Evolutionary conservation across 768 basidiomycete genomes (phyloP).

Genomic region (Crepidotus variabilis): DNA sequence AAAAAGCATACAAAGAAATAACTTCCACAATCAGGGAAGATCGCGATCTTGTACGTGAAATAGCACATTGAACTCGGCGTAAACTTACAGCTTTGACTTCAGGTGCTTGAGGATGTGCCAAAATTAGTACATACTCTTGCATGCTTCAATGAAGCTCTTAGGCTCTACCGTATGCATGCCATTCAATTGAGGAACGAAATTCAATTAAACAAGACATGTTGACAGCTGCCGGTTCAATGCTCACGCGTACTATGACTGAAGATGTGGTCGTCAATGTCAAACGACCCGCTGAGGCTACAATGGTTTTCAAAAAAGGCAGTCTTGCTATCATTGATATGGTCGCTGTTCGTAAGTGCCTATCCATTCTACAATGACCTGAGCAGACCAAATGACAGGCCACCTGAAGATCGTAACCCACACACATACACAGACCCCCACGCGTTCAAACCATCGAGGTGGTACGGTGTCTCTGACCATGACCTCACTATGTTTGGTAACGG

Average conservation of each 20-base stretch:
- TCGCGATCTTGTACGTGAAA: conserved; percentile 5
- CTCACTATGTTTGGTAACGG: conserved; percentile 8
- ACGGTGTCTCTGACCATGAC: conserved; percentile 6
- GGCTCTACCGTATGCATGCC: conserved; percentile 7
- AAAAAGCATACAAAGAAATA: conserved; percentile 8
- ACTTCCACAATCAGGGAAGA: neutral
- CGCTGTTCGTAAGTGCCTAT: conserved; percentile 7
- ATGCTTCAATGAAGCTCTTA: conserved; percentile 9
- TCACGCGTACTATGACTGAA: conserved; percentile 6
- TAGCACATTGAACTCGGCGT: neutral
- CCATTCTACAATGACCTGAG: too few relatives aligned
- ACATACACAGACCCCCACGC: conserved; percentile 2
- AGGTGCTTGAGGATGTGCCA: conserved; percentile 5
- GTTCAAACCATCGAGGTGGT: conserved; percentile 12
- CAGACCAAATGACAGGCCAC: too few relatives aligned
- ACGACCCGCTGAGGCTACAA: conserved; percentile 1
- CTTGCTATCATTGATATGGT: conserved; percentile 5
- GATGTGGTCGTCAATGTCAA: conserved; percentile 6
- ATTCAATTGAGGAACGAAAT: neutral
- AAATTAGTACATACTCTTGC: conserved; percentile 5
- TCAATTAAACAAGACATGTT: neutral
- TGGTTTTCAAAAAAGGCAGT: conserved; percentile 2
- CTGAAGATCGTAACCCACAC: conserved; percentile 9
- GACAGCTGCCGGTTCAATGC: conserved; percentile 3
- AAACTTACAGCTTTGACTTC: neutral